These are phyloP conservation scores for Quercus parvula DNA, from an alignment of 306 rosid species.

Conservation along the genomic window DNA sequence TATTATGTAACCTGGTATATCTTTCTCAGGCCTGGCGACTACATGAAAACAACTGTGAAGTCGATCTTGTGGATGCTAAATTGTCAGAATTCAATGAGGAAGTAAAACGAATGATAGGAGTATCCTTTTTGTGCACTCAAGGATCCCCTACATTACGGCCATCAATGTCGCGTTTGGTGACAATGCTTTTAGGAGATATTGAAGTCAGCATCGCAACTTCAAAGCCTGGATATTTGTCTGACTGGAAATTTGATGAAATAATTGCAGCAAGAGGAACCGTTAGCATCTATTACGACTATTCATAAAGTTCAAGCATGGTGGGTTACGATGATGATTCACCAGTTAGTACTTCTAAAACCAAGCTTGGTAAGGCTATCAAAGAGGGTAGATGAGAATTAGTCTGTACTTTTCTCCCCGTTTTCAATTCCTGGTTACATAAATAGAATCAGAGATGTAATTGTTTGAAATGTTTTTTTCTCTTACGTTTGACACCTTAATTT, in stretches of 20 bases:
- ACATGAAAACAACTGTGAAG: constrained; percentile 40
- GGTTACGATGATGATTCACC: constrained; percentile 30
- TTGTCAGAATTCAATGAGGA: constrained; percentile 41
- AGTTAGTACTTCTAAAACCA: constrained; percentile 7
- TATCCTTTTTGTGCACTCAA: constrained; percentile 64
- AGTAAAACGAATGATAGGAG: constrained; percentile 39
- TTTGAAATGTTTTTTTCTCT: neutral
- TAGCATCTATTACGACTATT: too few relatives aligned
- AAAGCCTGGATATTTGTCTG: too few relatives aligned
- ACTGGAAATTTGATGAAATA: too few relatives aligned
- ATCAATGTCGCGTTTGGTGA: constrained; percentile 67
- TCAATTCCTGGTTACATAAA: neutral
- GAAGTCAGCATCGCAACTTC: too few relatives aligned
- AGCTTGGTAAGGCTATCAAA: constrained; percentile 15
- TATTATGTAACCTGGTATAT: too few relatives aligned
- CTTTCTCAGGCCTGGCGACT: constrained; percentile 58
- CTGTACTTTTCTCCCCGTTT: neutral
- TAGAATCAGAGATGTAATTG: neutral
- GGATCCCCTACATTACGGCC: constrained; percentile 54
- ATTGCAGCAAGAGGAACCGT: too few relatives aligned
- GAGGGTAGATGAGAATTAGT: constrained; percentile 37
- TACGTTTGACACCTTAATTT: too few relatives aligned
- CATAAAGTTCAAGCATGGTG: constrained; percentile 22
- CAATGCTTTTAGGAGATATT: constrained; percentile 62
- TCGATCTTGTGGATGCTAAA: constrained; percentile 44